Evolutionary conservation across 768 basidiomycete species (phyloP).

Genomic region (Thelephora ganbajun): DNA sequence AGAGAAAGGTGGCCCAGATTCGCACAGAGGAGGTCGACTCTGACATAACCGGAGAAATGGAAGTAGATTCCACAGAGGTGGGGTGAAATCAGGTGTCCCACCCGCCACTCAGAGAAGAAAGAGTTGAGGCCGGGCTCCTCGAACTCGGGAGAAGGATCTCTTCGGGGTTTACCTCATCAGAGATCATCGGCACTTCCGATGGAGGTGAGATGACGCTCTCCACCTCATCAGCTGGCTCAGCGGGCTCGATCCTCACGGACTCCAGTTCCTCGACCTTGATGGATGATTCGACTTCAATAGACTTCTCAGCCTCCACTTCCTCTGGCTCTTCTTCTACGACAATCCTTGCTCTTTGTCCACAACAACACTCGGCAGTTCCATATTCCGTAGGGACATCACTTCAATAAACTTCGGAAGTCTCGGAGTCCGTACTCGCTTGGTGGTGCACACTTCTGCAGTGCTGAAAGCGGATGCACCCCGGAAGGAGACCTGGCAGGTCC

Average conservation of each 20-base stretch:
- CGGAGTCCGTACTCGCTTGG: slow-evolving; percentile 31
- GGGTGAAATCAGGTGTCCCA: slow-evolving; percentile 1
- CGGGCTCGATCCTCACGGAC: slow-evolving; percentile 1
- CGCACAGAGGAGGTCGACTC: background rate
- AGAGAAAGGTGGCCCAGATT: slow-evolving; percentile 14
- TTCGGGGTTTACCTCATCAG: slow-evolving; percentile 12
- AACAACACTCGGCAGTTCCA: slow-evolving; percentile 29
- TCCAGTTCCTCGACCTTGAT: background rate
- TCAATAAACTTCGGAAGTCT: slow-evolving; percentile 33
- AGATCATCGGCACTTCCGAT: slow-evolving; percentile 18
- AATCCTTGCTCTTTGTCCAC: slow-evolving; percentile 6
- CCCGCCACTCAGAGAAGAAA: slow-evolving; percentile 16
- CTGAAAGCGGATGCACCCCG: slow-evolving; percentile 28
- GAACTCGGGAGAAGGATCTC: slow-evolving; percentile 30
- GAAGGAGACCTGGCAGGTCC: slow-evolving; percentile 19
- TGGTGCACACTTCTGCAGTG: slow-evolving; percentile 27
- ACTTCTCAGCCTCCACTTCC: slow-evolving; percentile 12
- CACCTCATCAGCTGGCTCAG: slow-evolving; percentile 9
- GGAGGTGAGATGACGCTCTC: slow-evolving; percentile 11
- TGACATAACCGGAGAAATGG: background rate
- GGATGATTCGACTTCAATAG: slow-evolving; percentile 5
- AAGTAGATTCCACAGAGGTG: slow-evolving; percentile 4
- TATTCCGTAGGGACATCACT: slow-evolving; percentile 31
- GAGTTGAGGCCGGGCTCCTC: slow-evolving; percentile 20
- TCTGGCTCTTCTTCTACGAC: slow-evolving; percentile 16